Percentiles rank a stretch among this genome's conserved stretches.
phyloP scores from a whole-genome alignment of 768 basidiomycete species.

The Tylopilus sp. region DNA sequence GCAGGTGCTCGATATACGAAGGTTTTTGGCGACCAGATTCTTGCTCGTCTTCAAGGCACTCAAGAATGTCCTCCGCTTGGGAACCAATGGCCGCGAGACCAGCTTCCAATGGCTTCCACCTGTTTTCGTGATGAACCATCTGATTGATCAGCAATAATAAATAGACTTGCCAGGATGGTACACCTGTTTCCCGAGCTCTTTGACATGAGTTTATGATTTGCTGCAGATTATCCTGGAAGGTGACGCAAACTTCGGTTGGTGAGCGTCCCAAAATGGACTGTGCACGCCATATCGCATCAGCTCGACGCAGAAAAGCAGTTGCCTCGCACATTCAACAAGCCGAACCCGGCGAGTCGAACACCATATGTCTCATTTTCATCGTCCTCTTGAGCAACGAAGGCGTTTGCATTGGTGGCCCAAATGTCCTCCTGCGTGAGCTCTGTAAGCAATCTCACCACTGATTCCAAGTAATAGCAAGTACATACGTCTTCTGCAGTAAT shows the following conservation, averaged over 20 bases:
- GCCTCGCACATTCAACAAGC: conserved; percentile 64
- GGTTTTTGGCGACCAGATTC: conserved; percentile 58
- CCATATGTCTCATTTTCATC: conserved; percentile 85
- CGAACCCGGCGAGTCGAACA: conserved; percentile 79
- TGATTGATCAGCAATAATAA: not conserved
- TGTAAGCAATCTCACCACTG: not conserved
- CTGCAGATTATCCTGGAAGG: conserved; percentile 53
- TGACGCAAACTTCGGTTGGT: conserved; percentile 45
- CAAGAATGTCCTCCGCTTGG: conserved; percentile 73
- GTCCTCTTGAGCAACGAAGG: conserved; percentile 92
- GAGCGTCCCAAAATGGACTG: conserved; percentile 60
- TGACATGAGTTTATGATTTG: conserved; percentile 58
- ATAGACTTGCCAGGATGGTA: conserved; percentile 56
- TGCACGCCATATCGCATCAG: conserved; percentile 4
- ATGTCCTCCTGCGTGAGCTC: conserved; percentile 71
- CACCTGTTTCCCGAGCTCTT: conserved; percentile 49
- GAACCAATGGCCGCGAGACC: conserved; percentile 79
- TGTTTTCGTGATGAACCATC: conserved; percentile 30
- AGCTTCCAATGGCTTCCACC: conserved; percentile 94
- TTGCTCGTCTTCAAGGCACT: conserved; percentile 73
- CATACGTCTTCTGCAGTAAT: conserved; percentile 89
- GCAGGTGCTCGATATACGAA: conserved; percentile 75
- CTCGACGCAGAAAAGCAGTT: not conserved
- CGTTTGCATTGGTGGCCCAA: conserved; percentile 87
- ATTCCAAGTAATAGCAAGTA: conserved; percentile 4